Percentiles rank a stretch among this genome's conserved stretches.
Evolutionary conservation across 2,329 filamentous ascomycete species (phyloP).

Genomic region (Phialemoniopsis sp.): DNA sequence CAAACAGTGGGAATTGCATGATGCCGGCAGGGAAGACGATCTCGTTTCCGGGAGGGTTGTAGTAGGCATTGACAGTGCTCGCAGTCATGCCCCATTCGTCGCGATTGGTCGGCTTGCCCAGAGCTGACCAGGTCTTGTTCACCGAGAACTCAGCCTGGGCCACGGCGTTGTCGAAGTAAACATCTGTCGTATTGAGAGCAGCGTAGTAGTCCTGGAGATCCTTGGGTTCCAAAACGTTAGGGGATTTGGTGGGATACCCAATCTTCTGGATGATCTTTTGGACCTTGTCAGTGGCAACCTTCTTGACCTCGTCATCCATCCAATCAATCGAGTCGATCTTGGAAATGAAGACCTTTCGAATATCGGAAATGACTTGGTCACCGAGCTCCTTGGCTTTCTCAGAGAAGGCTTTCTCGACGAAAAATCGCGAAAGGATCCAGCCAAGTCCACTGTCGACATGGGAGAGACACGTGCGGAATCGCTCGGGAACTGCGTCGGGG

Average conservation of each 20-base stretch:
- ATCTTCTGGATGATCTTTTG: slow-evolving; percentile 66
- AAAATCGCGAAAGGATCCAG: slow-evolving; percentile 70
- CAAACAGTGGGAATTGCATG: slow-evolving; percentile 65
- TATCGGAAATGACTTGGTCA: slow-evolving; percentile 65
- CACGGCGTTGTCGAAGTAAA: slow-evolving; percentile 56
- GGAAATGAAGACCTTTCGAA: slow-evolving; percentile 61
- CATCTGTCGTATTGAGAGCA: slow-evolving; percentile 41
- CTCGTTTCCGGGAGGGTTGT: slow-evolving; percentile 60
- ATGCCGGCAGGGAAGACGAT: slow-evolving; percentile 68
- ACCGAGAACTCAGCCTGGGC: slow-evolving; percentile 43
- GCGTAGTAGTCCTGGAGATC: slow-evolving; percentile 54
- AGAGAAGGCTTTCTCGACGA: slow-evolving; percentile 64
- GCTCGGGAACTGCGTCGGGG: slow-evolving; percentile 56
- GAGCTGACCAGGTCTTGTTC: slow-evolving; percentile 47
- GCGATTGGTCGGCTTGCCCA: slow-evolving; percentile 57
- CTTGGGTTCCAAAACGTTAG: slow-evolving; percentile 55
- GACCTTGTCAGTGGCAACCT: slow-evolving; percentile 60
- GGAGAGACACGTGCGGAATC: slow-evolving; percentile 62
- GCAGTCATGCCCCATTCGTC: slow-evolving; percentile 58
- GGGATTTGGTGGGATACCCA: slow-evolving; percentile 55
- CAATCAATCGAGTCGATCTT: slow-evolving; percentile 56
- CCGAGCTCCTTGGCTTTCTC: slow-evolving; percentile 62
- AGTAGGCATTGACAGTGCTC: slow-evolving; percentile 62
- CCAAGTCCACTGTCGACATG: slow-evolving; percentile 54
- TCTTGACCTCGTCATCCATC: slow-evolving; percentile 60